Conservation (phyloP, 176 grass and related monocot species). For the Avena atlantica region DNA sequence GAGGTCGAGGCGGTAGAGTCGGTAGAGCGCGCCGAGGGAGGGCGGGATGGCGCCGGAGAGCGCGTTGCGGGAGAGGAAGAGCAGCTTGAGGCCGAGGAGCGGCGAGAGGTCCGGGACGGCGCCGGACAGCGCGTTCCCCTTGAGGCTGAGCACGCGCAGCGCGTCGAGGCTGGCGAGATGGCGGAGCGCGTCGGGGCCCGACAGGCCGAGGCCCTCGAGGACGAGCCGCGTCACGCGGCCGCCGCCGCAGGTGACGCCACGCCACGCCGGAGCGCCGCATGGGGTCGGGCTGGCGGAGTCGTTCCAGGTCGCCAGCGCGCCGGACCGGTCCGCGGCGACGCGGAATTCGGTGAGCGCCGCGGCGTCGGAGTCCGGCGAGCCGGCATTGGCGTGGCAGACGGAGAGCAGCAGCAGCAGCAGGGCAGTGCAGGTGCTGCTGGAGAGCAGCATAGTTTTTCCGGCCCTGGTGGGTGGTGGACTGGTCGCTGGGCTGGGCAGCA, state of each 20-base stretch:
- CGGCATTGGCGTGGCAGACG: conserved; percentile 38
- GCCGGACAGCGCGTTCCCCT: conserved; percentile 67
- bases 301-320: conserved; percentile 70
- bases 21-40: conserved; percentile 54
- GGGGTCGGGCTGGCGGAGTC: conserved; percentile 49
- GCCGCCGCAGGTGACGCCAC: conserved; percentile 64
- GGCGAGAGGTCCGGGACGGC: conserved; percentile 76
- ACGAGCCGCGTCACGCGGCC: conserved; percentile 84
- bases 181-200: conserved; percentile 54
- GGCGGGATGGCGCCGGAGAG: conserved; percentile 67
- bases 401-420: conserved; percentile 21
- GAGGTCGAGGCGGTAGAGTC: conserved; percentile 84
- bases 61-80: conserved; percentile 76
- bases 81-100: conserved; percentile 71
- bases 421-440: conserved; percentile 10
- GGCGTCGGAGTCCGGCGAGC: conserved; percentile 60
- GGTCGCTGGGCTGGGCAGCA: background rate
- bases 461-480: background rate
- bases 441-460: conserved; percentile 21
- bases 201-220: conserved; percentile 66
- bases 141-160: conserved; percentile 90
- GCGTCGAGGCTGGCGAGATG: conserved; percentile 58
- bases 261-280: conserved; percentile 59
- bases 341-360: conserved; percentile 69
- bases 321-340: conserved; percentile 45